Evolutionary conservation across 805 yeast genomes (phyloP), one percentile per base, ranked within the genome.

Genomic region (Metschnikowia similis): DNA sequence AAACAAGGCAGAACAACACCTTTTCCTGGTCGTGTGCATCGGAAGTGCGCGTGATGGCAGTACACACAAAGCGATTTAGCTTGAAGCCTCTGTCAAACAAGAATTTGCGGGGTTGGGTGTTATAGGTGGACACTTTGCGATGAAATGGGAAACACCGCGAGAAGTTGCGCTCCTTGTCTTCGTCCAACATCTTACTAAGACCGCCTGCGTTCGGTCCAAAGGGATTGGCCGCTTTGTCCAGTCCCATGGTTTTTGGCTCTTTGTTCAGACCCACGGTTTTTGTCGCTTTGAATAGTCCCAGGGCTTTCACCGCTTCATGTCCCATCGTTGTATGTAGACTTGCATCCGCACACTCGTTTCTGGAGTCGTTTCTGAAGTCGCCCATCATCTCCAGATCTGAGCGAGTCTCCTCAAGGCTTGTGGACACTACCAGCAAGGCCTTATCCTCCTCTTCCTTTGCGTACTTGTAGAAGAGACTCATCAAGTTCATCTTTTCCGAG

Each of bases 121-220:
- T 82, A 72, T 61, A 79, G 3, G 35, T 29, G 53, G 67, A 76
- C 70, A 46, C 81, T 69, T 65, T 84, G 51, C 96, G 75, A 62
- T 85, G 87, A 48, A 83, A 80, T 0, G 97, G 97, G 66, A 89
- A 90, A 58, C 92, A 88, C 58, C 83, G 85, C 6, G 84, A 83
- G 64, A 84, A 89, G 47, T 82, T 75, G 48, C 78, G 74, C 61
- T 88, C 96, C 54, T 83, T 82, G 28, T 63, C 62, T 52, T 71
- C 77, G 40, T 62, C 65, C 30, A 56, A 49, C 14, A 32, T 21
- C 37, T 41, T 41, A 17, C 13, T 32, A 11, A 6, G 30, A 17
- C 21, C n/a, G 3, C 30, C 26, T 21, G 34, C 21, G 26, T 28
- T n/a, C 9, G 34, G 13, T 14, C 28, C 6, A 14, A 28, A 7